Base-by-base conservation (phyloP, 163 green algal genomes). In the Botryococcus braunii region DNA sequence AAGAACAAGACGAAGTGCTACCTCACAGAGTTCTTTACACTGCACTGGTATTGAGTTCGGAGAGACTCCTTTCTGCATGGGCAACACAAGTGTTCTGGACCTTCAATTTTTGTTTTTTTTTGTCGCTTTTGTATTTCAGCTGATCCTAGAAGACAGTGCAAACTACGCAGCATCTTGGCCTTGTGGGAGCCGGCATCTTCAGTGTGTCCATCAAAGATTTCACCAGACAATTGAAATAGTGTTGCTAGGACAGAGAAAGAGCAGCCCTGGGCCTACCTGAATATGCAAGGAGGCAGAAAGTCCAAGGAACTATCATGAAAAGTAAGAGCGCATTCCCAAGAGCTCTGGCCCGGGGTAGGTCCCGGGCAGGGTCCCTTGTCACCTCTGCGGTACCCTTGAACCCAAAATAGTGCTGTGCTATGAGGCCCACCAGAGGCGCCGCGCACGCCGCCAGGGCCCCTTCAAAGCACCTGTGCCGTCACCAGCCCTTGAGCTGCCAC, bases 371-470 rank as follows among this genome's bases (percentile, higher is more conserved):
- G 23, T 63, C 56, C 27, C 56, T 35, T 2, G 56, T 47, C 56
- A 34, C 9, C 27, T 34, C 41, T 34, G 56, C 56, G 2, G 56
- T 27, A 21, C 56, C 82, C 1, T 60, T 66, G 74, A 91, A 96
- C 2, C 88, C 88, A 79, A 92, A 95, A 56, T 72, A 75, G 36
- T 69, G 61, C 78, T 95, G 77, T 0, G 89, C 86, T 2, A 95
- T 57, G 37, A 85, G 52, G n/a, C 89, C 89, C 25, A 96, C 89
- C 9, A 94, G 66, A 0, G 89, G 89, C 0, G 87, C 82, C 5
- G 87, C 88, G 66, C 80, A 87, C 0, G 89, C 86, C 13, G 88
- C 85, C 27, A 95, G 72, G 8, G 88, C 87, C 56, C 79, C 81
- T 73, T 88, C 79, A 69, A 88, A 86, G 4, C 61, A 85, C 58